Conservation (phyloP, 495 filamentous ascomycete species). For the Daldinia grandis region DNA sequence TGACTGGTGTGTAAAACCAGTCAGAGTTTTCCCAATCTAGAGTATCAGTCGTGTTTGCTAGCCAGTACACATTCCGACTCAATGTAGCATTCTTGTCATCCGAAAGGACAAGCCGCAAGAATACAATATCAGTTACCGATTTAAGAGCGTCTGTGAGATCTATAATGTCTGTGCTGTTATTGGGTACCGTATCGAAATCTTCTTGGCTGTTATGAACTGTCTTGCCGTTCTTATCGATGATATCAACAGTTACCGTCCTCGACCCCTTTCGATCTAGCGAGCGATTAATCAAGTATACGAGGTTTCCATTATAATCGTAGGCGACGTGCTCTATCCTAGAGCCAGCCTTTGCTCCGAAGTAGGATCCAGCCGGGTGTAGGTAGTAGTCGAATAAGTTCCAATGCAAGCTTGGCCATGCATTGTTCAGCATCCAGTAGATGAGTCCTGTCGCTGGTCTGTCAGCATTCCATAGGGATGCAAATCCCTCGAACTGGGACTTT, state of each 20-base stretch:
- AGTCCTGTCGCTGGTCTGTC: conserved; percentile 64
- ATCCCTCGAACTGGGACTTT: conserved; percentile 67
- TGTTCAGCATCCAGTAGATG: conserved; percentile 76
- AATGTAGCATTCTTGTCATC: conserved; percentile 47
- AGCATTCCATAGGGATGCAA: conserved; percentile 59
- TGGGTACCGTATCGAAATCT: conserved; percentile 46
- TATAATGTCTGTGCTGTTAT: conserved; percentile 47
- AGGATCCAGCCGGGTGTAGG: conserved; percentile 63
- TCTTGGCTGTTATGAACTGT: conserved; percentile 45
- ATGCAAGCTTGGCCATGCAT: conserved; percentile 70
- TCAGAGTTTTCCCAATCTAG: conserved; percentile 64
- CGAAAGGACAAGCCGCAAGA: conserved; percentile 60
- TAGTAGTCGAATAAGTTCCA: conserved; percentile 76
- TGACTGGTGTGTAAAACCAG: conserved; percentile 68
- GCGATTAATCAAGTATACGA: conserved; percentile 66
- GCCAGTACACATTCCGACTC: conserved; percentile 72
- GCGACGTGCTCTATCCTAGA: conserved; percentile 63
- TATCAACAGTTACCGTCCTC: conserved; percentile 57
- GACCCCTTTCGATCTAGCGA: conserved; percentile 52
- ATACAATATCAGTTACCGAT: conserved; percentile 56
- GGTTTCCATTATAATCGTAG: conserved; percentile 59
- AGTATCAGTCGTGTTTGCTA: conserved; percentile 57
- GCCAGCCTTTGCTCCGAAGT: conserved; percentile 67
- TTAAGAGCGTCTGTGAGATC: conserved; percentile 47
- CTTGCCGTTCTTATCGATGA: conserved; percentile 59